Base-by-base conservation (phyloP, 2,329 filamentous ascomycete species). In the Alternaria consortialis region DNA sequence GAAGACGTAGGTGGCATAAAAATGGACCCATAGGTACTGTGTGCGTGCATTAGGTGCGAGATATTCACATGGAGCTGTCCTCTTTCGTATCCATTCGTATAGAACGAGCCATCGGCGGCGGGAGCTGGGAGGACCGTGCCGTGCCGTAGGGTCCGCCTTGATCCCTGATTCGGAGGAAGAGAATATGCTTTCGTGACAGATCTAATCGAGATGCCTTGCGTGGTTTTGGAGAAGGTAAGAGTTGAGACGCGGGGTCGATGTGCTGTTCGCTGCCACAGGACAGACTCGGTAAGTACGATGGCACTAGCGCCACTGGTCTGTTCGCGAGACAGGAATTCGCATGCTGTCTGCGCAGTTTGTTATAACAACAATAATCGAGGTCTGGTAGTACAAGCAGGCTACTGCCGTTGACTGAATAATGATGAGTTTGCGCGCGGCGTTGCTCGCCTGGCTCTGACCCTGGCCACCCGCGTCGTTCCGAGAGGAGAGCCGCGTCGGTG, bases 401-500 rank as follows among this genome's bases (percentile, higher is more conserved):
- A 20, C 2, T 20, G 20, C 20, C 20, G 20, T 20, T 2, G 2
- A 20, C 20, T 20, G 20, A 20, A 20, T 20, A 20, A 20, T 20
- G 2, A 25, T 1, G 31, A 36, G 1, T 2, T 6, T 32, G 7
- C 2, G 8, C 13, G 31, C 46, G 8, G 46, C 31, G 46, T 2
- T 48, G 36, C 31, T 34, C 23, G 31, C 31, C 7, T 12, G 31
- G 31, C 17, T 25, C 13, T 34, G 17, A 37, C 42, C 42, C 13
- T 34, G 17, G 43, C 42, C 42, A 48, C 36, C 20, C 17, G 34
- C 50, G 53, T 47, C 39, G 47, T 27, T 47, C 50, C 17, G 36
- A 54, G 58, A 54, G 61, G 53, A 61, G 58, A 63, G 39, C 61
- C 61, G 58, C 20, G n/a, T 40, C 12, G 17, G 23, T 31, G 5